phyloP scores from a whole-genome alignment of 352 stramenopile genomes.

The Saprolegnia parasitica region DNA sequence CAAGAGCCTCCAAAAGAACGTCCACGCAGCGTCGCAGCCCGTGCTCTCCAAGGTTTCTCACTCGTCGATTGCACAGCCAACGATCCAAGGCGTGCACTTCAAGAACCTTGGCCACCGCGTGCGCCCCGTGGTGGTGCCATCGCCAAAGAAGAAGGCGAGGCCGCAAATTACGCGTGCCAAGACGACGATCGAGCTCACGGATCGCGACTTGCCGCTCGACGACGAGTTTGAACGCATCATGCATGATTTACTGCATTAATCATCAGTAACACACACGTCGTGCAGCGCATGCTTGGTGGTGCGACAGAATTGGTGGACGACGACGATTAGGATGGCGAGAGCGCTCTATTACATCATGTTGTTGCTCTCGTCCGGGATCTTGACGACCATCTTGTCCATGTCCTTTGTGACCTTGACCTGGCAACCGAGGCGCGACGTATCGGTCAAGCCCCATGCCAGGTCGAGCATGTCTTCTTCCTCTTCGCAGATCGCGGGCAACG shows the following conservation, averaged over 20 bases:
- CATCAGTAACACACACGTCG: background rate
- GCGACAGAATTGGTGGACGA: background rate
- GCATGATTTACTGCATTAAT: conserved; percentile 4
- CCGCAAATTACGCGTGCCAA: background rate
- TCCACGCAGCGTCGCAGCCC: background rate
- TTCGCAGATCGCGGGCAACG: conserved; percentile 83
- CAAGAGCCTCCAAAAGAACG: background rate
- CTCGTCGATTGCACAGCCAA: background rate
- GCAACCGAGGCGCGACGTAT: conserved; percentile 89
- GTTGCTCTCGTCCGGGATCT: conserved; percentile 82
- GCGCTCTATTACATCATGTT: conserved; percentile 73
- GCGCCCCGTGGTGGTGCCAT: background rate
- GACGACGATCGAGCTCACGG: background rate
- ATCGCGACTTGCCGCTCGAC: background rate
- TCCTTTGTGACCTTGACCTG: conserved; percentile 87
- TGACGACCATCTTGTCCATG: conserved; percentile 82
- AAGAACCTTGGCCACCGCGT: background rate
- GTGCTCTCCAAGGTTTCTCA: background rate
- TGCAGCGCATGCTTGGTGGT: background rate
- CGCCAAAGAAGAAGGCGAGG: background rate
- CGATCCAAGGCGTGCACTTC: conserved; percentile 11
- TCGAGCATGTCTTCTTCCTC: conserved; percentile 96
- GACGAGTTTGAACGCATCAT: conserved; percentile 13
- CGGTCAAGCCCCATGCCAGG: conserved; percentile 89
- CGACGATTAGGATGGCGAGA: background rate